A percentile compares a stretch with the other conserved stretches of the same genome.
phyloP scores from a whole-genome alignment of 108 stramenopile species.

The Bacterosira constricta region DNA sequence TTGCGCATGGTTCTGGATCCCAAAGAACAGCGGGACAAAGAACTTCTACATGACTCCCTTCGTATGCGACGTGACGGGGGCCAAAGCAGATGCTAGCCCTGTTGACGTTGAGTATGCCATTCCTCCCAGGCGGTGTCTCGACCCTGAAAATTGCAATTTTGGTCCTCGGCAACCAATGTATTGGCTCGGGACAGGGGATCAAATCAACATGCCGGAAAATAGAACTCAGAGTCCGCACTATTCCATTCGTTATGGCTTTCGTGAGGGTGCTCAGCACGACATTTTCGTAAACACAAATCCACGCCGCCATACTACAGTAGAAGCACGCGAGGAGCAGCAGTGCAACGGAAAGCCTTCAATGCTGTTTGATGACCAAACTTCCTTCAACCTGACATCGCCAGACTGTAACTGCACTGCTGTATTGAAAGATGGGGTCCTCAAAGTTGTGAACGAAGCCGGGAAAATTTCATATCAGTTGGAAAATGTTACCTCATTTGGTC shows the following conservation, averaged over 20 bases:
- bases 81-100: background rate
- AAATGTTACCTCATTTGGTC: background rate
- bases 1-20: background rate
- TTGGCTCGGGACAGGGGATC: background rate
- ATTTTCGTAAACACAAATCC: background rate
- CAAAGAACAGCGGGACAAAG: background rate
- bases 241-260: background rate
- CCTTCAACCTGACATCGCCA: background rate
- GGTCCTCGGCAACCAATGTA: background rate
- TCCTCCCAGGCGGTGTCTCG: background rate
- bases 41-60: conserved; percentile 5
- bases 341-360: background rate
- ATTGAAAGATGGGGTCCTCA: background rate
- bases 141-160: background rate
- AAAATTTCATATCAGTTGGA: background rate
- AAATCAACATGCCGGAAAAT: background rate
- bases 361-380: background rate
- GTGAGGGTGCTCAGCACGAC: background rate
- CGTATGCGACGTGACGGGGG: background rate
- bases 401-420: background rate
- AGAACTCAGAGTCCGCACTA: background rate
- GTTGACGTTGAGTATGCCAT: background rate
- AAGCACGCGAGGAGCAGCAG: background rate
- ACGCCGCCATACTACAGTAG: background rate
- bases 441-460: background rate